These are phyloP conservation scores for Hypoxylon intermedium DNA, from an alignment of 495 filamentous ascomycete genomes.

Conservation along the genomic window DNA sequence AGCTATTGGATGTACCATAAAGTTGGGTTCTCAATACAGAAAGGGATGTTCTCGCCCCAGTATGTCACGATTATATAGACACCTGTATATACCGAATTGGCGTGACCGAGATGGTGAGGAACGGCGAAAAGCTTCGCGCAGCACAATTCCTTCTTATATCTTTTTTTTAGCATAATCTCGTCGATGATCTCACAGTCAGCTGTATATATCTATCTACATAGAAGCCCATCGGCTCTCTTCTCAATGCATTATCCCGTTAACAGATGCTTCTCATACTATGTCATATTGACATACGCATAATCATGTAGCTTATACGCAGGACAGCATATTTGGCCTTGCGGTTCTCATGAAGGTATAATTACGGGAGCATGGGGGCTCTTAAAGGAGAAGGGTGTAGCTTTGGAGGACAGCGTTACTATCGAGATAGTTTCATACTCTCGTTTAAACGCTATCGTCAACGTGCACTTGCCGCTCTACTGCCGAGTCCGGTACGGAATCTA, in stretches of 20 bases:
- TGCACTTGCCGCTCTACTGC: too few species aligned
- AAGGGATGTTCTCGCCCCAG: background rate
- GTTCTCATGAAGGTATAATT: too few species aligned
- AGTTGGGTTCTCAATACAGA: background rate
- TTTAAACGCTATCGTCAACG: too few species aligned
- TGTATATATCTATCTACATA: conserved; percentile 14
- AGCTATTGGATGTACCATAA: background rate
- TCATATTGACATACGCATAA: background rate
- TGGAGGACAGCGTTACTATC: too few species aligned
- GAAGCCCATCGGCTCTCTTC: conserved; percentile 12
- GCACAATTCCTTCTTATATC: background rate
- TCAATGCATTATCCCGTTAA: background rate
- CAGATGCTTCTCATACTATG: background rate
- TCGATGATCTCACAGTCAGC: background rate
- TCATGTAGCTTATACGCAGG: too few species aligned
- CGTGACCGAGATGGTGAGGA: background rate
- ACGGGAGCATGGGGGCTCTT: too few species aligned
- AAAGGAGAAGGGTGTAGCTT: too few species aligned
- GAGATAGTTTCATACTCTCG: too few species aligned
- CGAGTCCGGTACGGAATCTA: too few species aligned
- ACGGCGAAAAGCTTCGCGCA: background rate
- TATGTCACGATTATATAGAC: conserved; percentile 8
- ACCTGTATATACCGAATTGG: conserved; percentile 2
- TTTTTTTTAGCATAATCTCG: background rate
- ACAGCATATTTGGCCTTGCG: too few species aligned